Evolutionary conservation across 2,329 filamentous ascomycete genomes (phyloP), one percentile per base, ranked within the genome.

Genomic region (Cordyceps fumosorosea): DNA sequence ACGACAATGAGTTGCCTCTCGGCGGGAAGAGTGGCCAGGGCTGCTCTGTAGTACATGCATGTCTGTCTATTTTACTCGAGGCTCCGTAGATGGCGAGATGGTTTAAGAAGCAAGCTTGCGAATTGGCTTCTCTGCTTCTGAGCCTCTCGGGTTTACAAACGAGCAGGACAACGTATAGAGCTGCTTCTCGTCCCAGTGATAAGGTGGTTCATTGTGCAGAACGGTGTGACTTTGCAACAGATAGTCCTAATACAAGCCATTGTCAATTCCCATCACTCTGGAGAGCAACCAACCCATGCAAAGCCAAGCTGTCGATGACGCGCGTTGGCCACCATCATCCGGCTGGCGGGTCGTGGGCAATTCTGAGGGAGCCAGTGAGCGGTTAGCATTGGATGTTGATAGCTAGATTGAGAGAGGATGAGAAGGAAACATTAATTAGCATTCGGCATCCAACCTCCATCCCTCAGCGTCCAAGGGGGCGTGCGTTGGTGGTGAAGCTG

Each of bases 361-460:
- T 47, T 60, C 50, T 45, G 57, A 60, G 57, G 48, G 48, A 45
- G 57, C 57, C 57, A 60, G 18, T 60, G 12, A 45, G 47, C 20
- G n/a, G 34, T n/a, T 8, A 11, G 24, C 14, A 59, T 50, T 20
- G 18, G 2, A 5, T n/a, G 20, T 20, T 59, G n/a, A 58, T 32
- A 32, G 56, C 47, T 34, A 16, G n/a, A 51, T 26, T 52, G 48
- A 44, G 40, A 56, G 40, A 56, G 26, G 40, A 24, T 3, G 40
- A 45, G 7, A 20, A 44, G 42, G 44, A 47, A 47, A n/a, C 44
- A 22, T 47, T 8, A 1, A 29, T 2, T 2, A 47, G 44, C 4
- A 47, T 47, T 24, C 44, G 20, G 18, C 18, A 47, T 8, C 20
- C 44, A 20, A n/a, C 40, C n/a, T 45, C 18, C 44, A 22, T 18